Evolutionary conservation across 2,329 filamentous ascomycete species (phyloP).

Genomic region (Aureobasidium sp.): DNA sequence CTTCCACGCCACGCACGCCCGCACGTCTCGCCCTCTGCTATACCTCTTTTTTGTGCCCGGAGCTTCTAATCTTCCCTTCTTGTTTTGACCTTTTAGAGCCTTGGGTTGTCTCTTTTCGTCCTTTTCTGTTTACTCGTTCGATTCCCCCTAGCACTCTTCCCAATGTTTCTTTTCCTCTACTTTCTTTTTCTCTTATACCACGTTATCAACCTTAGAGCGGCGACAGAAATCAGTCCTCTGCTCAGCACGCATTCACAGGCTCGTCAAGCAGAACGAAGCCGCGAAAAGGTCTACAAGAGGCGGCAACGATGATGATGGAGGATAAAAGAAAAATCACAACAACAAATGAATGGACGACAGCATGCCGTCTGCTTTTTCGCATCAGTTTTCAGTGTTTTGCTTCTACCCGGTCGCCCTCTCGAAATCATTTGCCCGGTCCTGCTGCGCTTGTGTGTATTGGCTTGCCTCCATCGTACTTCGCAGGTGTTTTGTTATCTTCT

Average conservation of each 20-base stretch:
- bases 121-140: conserved; percentile 19
- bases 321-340: conserved; percentile 12
- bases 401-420: neutral
- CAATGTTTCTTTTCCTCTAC: conserved; percentile 9
- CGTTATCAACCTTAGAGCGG: conserved; percentile 11
- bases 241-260: neutral
- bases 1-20: neutral
- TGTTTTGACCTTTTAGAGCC: conserved; percentile 20
- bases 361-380: conserved; percentile 12
- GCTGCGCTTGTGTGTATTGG: neutral
- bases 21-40: conserved; percentile 14
- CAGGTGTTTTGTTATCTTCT: neutral
- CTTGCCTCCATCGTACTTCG: neutral
- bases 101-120: conserved; percentile 17
- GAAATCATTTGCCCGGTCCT: neutral
- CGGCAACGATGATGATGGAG: conserved; percentile 15
- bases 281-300: conserved; percentile 16
- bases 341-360: conserved; percentile 19
- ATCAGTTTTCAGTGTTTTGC: neutral
- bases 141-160: conserved; percentile 20
- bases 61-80: conserved; percentile 22
- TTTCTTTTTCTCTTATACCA: conserved; percentile 20
- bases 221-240: conserved; percentile 12
- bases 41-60: conserved; percentile 17
- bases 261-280: conserved; percentile 5